phyloP scores from a whole-genome alignment of 306 rosid species.

The Corylus americana region DNA sequence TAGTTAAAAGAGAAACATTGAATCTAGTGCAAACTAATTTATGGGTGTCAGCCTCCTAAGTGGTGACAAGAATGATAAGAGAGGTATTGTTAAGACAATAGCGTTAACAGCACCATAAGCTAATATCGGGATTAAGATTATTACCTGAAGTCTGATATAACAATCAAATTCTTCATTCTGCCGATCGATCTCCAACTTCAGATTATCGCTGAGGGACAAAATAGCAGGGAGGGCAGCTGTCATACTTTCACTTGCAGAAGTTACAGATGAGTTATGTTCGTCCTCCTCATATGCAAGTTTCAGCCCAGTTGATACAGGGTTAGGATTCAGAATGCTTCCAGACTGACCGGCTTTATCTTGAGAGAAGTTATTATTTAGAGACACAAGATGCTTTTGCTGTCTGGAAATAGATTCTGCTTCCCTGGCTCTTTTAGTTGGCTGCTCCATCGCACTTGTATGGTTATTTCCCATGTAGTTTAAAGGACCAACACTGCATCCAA shows the following conservation, averaged over 20 bases:
- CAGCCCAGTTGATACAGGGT: slow-evolving; percentile 29
- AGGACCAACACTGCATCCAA: slow-evolving; percentile 29
- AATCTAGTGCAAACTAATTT: background rate
- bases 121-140: background rate
- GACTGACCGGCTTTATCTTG: slow-evolving; percentile 21
- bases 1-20: background rate
- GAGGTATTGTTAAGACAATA: background rate
- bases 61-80: background rate
- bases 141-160: slow-evolving; percentile 32
- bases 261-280: slow-evolving; percentile 38
- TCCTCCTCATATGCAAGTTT: slow-evolving; percentile 40
- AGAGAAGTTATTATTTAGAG: slow-evolving; percentile 9
- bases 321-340: slow-evolving; percentile 27
- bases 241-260: slow-evolving; percentile 27
- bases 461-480: slow-evolving; percentile 20
- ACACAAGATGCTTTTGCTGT: slow-evolving; percentile 23
- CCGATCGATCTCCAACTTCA: slow-evolving; percentile 32
- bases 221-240: slow-evolving; percentile 28
- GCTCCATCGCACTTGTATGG: slow-evolving; percentile 9
- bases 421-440: slow-evolving; percentile 16
- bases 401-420: slow-evolving; percentile 18
- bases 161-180: slow-evolving; percentile 36
- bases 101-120: background rate
- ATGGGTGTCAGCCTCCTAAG: background rate
- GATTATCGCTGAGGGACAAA: slow-evolving; percentile 22